These are phyloP conservation scores for Pythium rishiriense DNA, from an alignment of 352 stramenopile species.

Conservation along the genomic window DNA sequence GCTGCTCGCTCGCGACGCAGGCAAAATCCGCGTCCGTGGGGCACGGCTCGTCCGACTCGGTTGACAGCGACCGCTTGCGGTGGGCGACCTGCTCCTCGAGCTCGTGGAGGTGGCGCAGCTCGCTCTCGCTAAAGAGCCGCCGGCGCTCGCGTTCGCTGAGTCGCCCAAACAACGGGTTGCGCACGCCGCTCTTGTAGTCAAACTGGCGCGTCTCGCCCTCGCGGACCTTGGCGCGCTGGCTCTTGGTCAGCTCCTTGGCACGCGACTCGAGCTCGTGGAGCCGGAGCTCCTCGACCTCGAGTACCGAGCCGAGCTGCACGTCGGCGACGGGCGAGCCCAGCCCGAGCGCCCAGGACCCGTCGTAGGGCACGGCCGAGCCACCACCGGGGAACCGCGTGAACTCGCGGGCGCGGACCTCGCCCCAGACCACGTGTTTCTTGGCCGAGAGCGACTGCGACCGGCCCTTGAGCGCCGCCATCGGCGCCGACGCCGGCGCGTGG, in stretches of 20 bases:
- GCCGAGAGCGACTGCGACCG: constrained; percentile 62
- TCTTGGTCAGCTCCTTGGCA: constrained; percentile 63
- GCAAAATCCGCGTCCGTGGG: constrained; percentile 51
- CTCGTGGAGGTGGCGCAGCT: constrained; percentile 27
- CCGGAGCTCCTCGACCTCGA: constrained; percentile 60
- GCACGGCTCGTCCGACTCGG: not conserved
- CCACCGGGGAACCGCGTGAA: constrained; percentile 81
- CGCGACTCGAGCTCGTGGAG: constrained; percentile 53
- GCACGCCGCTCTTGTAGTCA: constrained; percentile 67
- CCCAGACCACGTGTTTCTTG: constrained; percentile 80
- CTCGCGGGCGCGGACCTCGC: constrained; percentile 63
- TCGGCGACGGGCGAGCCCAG: constrained; percentile 64
- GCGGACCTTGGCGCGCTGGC: constrained; percentile 51
- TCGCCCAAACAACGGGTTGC: constrained; percentile 79
- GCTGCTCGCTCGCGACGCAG: constrained; percentile 77
- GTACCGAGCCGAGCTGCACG: constrained; percentile 66
- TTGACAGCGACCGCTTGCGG: constrained; percentile 20
- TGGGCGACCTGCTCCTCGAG: constrained; percentile 20
- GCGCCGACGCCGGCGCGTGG: constrained; percentile 40
- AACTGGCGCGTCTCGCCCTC: constrained; percentile 80
- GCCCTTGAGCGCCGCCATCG: constrained; percentile 41
- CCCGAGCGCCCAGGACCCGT: constrained; percentile 80
- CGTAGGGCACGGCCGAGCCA: constrained; percentile 71
- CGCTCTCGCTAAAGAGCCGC: constrained; percentile 54
- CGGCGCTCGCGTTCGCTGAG: constrained; percentile 73